Base-by-base conservation (phyloP, 2,329 filamentous ascomycete genomes). In the Colletotrichum musicola region DNA sequence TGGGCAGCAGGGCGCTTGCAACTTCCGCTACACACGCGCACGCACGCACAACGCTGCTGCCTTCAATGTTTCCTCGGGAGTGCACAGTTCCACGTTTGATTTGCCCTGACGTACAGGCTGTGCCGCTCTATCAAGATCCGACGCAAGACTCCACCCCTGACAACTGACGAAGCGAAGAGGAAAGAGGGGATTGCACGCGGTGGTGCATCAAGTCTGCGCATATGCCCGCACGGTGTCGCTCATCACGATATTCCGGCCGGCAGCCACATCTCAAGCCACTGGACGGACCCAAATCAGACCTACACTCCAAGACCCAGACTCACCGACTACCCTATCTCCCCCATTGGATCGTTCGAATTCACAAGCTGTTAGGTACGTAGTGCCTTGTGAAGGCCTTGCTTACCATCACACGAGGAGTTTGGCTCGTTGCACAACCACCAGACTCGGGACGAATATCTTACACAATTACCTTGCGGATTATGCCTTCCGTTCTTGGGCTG, bases 201-300 rank as follows among this genome's bases (percentile, higher is more conserved):
- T 55, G 54, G 54, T 56, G 38, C 38, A 40, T 50, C 18, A n/a
- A 50, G 47, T n/a, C 18, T 20, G 47, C 47, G 51, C 20, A 35
- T 55, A 4, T 30, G 27, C 27, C 27, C 27, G 53, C 50, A n/a
- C 35, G 35, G 62, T 56, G 35, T 35, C 50, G 30, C 40, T 22
- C 51, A 18, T 16, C 25, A 54, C 46, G 58, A 62, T 22, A 35
- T 35, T 40, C n/a, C 59, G 25, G 49, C 54, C 35, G 40, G 47
- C 65, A 68, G 22, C 61, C 65, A 50, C 27, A 57, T 58, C 47
- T 51, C 49, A 59, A 30, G 54, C 54, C 61, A 55, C 54, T 22
- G 40, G 50, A 27, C 40, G 49, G 49, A 61, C 35, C 40, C 25
- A 53, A 38, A 44, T 54, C 30, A 27, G 16, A 42, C 40, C 16